Conservation (phyloP, 1,139 yeast species). For the Diutina mesorugosa region DNA sequence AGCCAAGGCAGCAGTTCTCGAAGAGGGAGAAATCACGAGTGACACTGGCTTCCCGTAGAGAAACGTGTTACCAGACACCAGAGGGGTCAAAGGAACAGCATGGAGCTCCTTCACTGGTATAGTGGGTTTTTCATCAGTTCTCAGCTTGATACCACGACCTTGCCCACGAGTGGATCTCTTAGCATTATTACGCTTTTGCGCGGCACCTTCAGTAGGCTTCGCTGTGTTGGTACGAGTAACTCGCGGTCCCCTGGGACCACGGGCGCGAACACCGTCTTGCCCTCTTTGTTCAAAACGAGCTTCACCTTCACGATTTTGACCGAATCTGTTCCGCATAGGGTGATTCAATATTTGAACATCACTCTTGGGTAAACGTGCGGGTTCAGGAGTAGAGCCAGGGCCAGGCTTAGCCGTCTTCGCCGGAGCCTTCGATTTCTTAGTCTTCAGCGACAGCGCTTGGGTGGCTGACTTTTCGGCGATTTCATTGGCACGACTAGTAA, state of each 20-base stretch:
- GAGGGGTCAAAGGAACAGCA: constrained; percentile 11
- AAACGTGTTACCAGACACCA: constrained; percentile 18
- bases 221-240: not conserved
- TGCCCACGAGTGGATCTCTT: not conserved
- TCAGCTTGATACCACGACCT: not conserved
- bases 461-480: not conserved
- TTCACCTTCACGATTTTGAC: not conserved
- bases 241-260: not conserved
- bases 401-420: not conserved
- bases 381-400: not conserved
- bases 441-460: not conserved
- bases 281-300: not conserved
- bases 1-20: constrained; percentile 28
- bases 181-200: not conserved
- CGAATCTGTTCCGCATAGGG: not conserved
- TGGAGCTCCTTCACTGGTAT: constrained; percentile 5
- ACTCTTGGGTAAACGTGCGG: not conserved
- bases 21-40: constrained; percentile 16
- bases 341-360: not conserved
- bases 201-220: not conserved
- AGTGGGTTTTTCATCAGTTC: not conserved
- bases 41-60: constrained; percentile 27
- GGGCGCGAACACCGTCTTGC: not conserved
- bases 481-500: constrained; percentile 11
- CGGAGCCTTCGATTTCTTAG: not conserved